Evolutionary conservation across 2,329 filamentous ascomycete genomes (phyloP), one percentile per base, ranked within the genome.

Genomic region (Penicillium rolfsii): DNA sequence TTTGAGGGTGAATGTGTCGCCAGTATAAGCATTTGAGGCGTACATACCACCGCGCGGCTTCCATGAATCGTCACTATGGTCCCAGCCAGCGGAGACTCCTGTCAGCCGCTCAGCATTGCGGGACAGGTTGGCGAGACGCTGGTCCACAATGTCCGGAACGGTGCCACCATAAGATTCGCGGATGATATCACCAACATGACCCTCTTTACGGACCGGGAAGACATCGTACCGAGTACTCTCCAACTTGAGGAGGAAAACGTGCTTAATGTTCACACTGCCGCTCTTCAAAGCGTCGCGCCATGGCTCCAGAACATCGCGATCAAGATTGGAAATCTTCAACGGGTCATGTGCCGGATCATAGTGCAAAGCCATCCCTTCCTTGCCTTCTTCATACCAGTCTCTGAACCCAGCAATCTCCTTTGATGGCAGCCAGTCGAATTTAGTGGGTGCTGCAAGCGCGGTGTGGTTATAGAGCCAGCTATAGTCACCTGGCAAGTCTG

Each of bases 161-260:
- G 68, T 59, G 3, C 73, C 64, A 8, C 68, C 63, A 0, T 76
- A 77, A 9, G 72, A 73, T 4, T 77, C 63, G 67, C 71, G 75
- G 26, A 79, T 74, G 16, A 67, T 50, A 14, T 71, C 53, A 9
- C 72, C 45, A 2, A 68, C 50, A 1, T 73, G 73, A 3, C 72
- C 66, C 38, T 78, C 77, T 38, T 78, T 78, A 38, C 65, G 66
- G 12, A 81, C 61, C 0, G 79, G 79, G 26, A 81, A 81, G 3
- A 81, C 73, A 45, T 81, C 79, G 24, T 76, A 74, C 33, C 79
- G 71, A 1, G 78, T 80, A 48, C 78, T 80, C 60, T 81, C 79
- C 5, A 81, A 69, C 30, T 77, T 70, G 14, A 81, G 59, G 11
- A 80, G 61, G 6, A 81, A 65, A 19, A 81, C 70, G 56, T 81